Evolutionary conservation across 768 basidiomycete genomes (phyloP).

Genomic region (Suillus lakei): DNA sequence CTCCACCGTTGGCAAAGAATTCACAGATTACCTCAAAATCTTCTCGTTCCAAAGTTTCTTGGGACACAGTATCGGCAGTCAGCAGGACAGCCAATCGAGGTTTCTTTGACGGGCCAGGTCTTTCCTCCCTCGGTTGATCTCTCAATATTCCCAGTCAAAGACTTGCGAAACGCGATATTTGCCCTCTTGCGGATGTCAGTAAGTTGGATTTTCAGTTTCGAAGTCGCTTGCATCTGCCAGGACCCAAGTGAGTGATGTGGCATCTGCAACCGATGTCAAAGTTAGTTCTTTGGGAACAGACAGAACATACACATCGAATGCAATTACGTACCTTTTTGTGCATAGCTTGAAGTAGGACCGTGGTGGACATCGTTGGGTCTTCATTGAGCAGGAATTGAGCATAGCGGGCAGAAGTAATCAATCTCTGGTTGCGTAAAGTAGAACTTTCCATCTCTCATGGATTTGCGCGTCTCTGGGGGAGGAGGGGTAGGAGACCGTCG

Average conservation of each 20-base stretch:
- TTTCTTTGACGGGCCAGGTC: conserved; percentile 10
- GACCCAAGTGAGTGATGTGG: conserved; percentile 58
- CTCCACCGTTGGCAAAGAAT: conserved; percentile 60
- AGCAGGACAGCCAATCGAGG: neutral
- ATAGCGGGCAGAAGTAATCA: conserved; percentile 51
- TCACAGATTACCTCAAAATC: conserved; percentile 57
- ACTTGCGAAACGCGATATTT: conserved; percentile 55
- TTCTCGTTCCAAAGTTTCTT: conserved; percentile 26
- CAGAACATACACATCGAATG: neutral
- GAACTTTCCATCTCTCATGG: conserved; percentile 38
- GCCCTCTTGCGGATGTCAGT: conserved; percentile 55
- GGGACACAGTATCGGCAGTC: neutral
- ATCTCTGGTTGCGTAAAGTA: conserved; percentile 56
- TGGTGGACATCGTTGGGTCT: conserved; percentile 49
- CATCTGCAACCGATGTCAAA: conserved; percentile 47
- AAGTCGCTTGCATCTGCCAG: conserved; percentile 50
- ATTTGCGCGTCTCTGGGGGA: conserved; percentile 33
- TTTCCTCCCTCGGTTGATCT: neutral
- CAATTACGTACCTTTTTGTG: conserved; percentile 47
- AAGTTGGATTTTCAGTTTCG: conserved; percentile 40
- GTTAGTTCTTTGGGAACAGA: conserved; percentile 3
- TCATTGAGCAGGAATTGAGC: conserved; percentile 49
- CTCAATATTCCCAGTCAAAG: conserved; percentile 1
- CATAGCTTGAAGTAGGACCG: conserved; percentile 43
- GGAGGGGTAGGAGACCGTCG: conserved; percentile 53